These are phyloP conservation scores for Trypanosoma rangeli DNA, from an alignment of 208 protist genomes.

Conservation along the genomic window DNA sequence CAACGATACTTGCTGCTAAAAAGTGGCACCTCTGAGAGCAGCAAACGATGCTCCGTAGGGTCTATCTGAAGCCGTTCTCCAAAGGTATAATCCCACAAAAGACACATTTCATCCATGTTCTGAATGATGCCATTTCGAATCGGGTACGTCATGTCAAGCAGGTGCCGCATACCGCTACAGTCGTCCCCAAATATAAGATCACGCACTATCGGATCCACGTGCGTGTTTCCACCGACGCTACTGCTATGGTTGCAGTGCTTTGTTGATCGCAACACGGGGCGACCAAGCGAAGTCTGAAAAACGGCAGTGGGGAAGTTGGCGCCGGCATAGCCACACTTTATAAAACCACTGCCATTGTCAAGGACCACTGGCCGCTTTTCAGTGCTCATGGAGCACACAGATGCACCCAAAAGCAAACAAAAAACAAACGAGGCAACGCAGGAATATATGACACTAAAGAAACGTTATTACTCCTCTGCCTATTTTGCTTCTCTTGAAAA, in stretches of 20 bases:
- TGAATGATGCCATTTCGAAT: conserved; percentile 96
- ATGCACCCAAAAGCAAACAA: conserved; percentile 1
- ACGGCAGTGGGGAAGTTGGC: conserved; percentile 95
- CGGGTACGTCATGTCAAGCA: conserved; percentile 94
- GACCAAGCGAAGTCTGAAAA: conserved; percentile 96
- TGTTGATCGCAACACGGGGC: conserved; percentile 90
- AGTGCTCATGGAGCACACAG: conserved; percentile 15
- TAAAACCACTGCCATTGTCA: conserved; percentile 85
- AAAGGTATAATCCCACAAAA: conserved; percentile 97
- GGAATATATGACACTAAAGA: neutral
- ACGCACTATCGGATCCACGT: conserved; percentile 32
- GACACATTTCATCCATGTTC: conserved; percentile 97
- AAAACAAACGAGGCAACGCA: neutral
- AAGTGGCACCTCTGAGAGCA: conserved; percentile 96
- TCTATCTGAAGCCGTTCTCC: conserved; percentile 42
- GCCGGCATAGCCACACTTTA: conserved; percentile 97
- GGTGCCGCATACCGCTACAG: conserved; percentile 54
- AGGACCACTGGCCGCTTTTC: conserved; percentile 47
- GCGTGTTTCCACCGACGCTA: conserved; percentile 20
- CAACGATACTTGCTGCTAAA: conserved; percentile 94
- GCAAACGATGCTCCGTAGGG: conserved; percentile 51
- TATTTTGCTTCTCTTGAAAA: neutral
- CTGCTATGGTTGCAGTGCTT: conserved; percentile 37
- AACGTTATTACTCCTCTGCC: neutral
- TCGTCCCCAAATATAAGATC: conserved; percentile 97